Percentiles rank a stretch among this genome's conserved stretches.
These are phyloP conservation scores for Onygena corvina DNA, from an alignment of 2,329 filamentous ascomycete genomes.

Conservation along the genomic window DNA sequence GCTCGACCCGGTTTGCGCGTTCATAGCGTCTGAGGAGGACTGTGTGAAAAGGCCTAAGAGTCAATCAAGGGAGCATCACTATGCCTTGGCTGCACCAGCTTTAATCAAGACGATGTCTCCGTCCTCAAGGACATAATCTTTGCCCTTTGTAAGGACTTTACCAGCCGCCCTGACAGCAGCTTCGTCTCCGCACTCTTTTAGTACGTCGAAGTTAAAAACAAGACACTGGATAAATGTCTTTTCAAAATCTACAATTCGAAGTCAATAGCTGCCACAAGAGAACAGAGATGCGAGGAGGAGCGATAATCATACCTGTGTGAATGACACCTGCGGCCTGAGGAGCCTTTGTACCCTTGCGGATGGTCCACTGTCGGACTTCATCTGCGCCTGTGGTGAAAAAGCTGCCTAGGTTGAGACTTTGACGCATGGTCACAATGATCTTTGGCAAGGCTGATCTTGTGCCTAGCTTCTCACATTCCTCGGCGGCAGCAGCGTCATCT, in stretches of 20 bases:
- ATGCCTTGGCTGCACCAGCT: constrained; percentile 41
- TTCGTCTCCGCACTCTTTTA: constrained; percentile 85
- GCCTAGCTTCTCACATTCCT: constrained; percentile 80
- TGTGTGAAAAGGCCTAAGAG: not conserved
- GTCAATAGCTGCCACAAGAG: not conserved
- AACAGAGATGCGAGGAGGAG: not conserved
- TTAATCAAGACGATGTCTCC: constrained; percentile 71
- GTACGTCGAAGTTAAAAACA: constrained; percentile 73
- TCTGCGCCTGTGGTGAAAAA: constrained; percentile 97
- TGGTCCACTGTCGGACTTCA: constrained; percentile 97
- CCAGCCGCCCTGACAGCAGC: constrained; percentile 79
- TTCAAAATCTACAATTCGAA: constrained; percentile 58
- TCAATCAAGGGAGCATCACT: no score
- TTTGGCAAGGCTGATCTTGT: constrained; percentile 85
- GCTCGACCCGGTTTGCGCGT: not conserved
- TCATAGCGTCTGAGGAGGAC: not conserved
- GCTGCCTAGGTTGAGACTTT: constrained; percentile 74
- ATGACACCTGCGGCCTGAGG: constrained; percentile 96
- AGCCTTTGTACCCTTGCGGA: constrained; percentile 92
- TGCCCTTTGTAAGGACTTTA: constrained; percentile 97
- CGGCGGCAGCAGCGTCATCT: constrained; percentile 61
- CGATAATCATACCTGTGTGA: constrained; percentile 48
- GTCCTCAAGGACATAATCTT: constrained; percentile 62
- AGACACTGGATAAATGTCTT: constrained; percentile 98
- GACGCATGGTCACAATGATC: constrained; percentile 84